phyloP scores from a whole-genome alignment of 768 basidiomycete genomes.

The Boletus reticulatus region DNA sequence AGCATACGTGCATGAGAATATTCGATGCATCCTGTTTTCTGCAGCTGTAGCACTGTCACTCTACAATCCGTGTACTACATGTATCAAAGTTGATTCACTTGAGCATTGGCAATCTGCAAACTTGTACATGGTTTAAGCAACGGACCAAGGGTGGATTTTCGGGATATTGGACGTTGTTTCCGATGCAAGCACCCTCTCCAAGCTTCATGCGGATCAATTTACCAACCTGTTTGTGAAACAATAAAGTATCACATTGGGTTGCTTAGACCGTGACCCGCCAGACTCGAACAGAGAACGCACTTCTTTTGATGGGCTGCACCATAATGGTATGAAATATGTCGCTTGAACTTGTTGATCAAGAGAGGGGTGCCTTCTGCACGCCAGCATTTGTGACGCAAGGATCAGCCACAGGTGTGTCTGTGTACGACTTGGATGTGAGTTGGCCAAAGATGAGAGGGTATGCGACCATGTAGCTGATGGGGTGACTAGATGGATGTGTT shows the following conservation, averaged over 20 bases:
- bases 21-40: constrained; percentile 4
- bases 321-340: constrained; percentile 80
- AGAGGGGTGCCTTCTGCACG: constrained; percentile 85
- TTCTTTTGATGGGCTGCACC: constrained; percentile 68
- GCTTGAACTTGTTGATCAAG: constrained; percentile 83
- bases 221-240: no score
- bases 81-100: no score
- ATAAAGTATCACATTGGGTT: no score
- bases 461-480: constrained; percentile 96
- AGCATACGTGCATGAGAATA: background rate
- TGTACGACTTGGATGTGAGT: constrained; percentile 87
- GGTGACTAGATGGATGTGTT: constrained; percentile 53
- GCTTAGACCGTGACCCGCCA: constrained; percentile 3
- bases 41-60: background rate
- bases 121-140: background rate
- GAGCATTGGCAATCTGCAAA: background rate
- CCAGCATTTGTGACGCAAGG: constrained; percentile 86
- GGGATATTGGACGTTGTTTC: no score
- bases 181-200: no score
- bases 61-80: constrained; percentile 10
- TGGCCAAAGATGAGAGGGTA: constrained; percentile 89
- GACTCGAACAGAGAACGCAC: constrained; percentile 41
- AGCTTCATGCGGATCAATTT: no score
- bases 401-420: constrained; percentile 80
- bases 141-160: no score